Evolutionary conservation across 805 yeast genomes (phyloP).

Genomic region (Teunomyces tritomae): DNA sequence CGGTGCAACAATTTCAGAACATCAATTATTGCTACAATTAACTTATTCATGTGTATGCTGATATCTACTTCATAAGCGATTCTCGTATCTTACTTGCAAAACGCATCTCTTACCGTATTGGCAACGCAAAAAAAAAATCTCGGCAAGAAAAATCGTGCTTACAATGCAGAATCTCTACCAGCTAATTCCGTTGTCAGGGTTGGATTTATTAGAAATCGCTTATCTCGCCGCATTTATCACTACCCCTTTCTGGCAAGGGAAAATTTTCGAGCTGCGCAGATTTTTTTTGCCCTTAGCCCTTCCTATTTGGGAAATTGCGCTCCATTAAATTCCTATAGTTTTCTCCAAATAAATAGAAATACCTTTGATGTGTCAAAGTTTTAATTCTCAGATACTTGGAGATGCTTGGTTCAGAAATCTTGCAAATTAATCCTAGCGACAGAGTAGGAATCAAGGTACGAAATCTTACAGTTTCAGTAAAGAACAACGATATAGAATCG

Average conservation of each 20-base stretch:
- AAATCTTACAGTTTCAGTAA: slow-evolving; percentile 10
- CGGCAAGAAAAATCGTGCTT: background rate
- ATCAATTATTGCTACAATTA: no score
- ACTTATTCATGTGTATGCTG: no score
- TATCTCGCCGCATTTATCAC: background rate
- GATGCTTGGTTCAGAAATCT: slow-evolving; percentile 1
- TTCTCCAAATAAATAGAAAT: background rate
- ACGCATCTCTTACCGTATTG: background rate
- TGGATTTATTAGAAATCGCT: background rate
- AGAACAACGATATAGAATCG: slow-evolving; percentile 3
- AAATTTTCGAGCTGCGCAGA: background rate
- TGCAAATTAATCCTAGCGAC: slow-evolving; percentile 1
- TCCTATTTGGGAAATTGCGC: background rate
- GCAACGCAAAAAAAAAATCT: background rate
- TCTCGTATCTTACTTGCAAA: background rate
- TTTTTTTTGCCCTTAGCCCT: background rate
- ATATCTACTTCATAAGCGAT: background rate
- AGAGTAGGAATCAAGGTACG: slow-evolving; percentile 11
- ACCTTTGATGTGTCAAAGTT: background rate
- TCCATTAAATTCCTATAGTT: background rate
- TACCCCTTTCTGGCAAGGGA: background rate
- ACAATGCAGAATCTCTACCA: background rate
- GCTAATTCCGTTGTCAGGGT: background rate
- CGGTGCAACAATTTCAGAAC: no score
- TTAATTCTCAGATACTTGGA: background rate